Percentiles rank a stretch among this genome's conserved stretches.
These are phyloP conservation scores for Aureobasidium sp. DNA, from an alignment of 2,329 filamentous ascomycete genomes.

Conservation along the genomic window DNA sequence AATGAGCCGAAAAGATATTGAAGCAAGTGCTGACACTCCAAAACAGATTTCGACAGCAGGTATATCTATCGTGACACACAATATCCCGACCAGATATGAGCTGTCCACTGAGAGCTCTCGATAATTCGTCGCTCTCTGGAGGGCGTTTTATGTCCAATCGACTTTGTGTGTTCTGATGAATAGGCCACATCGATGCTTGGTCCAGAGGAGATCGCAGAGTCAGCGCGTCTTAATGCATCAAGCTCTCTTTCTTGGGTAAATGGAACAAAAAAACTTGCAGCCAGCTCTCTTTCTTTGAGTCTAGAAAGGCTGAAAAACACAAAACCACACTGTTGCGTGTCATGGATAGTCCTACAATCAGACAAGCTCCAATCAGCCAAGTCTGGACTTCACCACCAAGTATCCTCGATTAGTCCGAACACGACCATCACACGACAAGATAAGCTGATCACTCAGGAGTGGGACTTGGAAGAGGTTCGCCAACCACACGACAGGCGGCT, in stretches of 20 bases:
- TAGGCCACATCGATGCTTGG: neutral
- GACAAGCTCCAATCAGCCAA: neutral
- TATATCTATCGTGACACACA: neutral
- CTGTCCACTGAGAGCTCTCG: neutral
- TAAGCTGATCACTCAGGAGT: neutral
- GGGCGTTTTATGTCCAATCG: neutral
- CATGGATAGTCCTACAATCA: neutral
- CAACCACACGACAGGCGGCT: neutral
- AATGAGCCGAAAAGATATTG: neutral
- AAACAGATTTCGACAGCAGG: neutral
- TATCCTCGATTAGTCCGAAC: no score
- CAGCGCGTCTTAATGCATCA: constrained; percentile 13
- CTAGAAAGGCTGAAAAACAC: neutral
- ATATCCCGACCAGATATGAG: neutral
- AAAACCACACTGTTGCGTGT: neutral
- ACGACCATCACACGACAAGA: neutral
- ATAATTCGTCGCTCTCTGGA: neutral
- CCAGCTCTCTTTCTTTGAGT: neutral
- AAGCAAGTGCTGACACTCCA: neutral
- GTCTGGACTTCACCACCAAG: neutral
- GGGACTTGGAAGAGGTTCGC: neutral
- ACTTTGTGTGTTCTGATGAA: neutral
- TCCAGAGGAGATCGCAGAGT: neutral
- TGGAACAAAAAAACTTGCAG: neutral
- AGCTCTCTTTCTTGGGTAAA: constrained; percentile 19